Evolutionary conservation across 805 yeast genomes (phyloP).

Genomic region (Lachancea fermentati): DNA sequence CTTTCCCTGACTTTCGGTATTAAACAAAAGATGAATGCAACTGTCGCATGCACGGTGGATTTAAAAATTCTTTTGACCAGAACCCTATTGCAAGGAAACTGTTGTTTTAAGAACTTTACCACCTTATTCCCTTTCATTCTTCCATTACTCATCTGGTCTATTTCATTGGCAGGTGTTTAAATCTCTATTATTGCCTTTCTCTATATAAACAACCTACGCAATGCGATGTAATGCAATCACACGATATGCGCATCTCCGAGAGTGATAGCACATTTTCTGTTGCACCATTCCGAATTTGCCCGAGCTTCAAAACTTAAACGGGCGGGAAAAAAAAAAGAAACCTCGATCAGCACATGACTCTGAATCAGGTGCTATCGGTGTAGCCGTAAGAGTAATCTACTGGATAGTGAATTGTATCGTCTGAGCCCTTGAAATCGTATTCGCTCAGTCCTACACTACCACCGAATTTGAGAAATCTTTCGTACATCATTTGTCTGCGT

Average conservation of each 20-base stretch:
- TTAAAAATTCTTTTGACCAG: slow-evolving; percentile 36
- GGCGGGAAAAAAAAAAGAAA: too few relatives aligned
- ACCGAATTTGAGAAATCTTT: slow-evolving; percentile 38
- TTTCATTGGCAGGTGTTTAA: too few relatives aligned
- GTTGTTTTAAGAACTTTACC: slow-evolving; percentile 7
- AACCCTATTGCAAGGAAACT: slow-evolving; percentile 31
- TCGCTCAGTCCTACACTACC: slow-evolving; percentile 50
- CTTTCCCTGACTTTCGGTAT: slow-evolving; percentile 32
- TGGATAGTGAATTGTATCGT: slow-evolving; percentile 21
- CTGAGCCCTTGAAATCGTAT: slow-evolving; percentile 40
- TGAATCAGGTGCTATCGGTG: too few relatives aligned
- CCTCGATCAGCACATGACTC: too few relatives aligned
- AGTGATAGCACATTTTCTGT: too few relatives aligned
- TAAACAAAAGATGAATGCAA: slow-evolving; percentile 39
- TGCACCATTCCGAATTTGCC: too few relatives aligned
- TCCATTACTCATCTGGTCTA: slow-evolving; percentile 3
- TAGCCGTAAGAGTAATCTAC: slow-evolving; percentile 15
- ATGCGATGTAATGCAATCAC: background rate
- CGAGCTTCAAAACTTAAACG: too few relatives aligned
- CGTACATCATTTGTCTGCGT: slow-evolving; percentile 36
- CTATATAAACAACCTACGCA: background rate
- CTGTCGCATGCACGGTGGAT: slow-evolving; percentile 35
- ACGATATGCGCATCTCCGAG: background rate
- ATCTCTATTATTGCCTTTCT: too few relatives aligned
- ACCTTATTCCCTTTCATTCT: background rate